Conservation (phyloP, 371 early-diverging fungal species). For the Mortierella sp. region DNA sequence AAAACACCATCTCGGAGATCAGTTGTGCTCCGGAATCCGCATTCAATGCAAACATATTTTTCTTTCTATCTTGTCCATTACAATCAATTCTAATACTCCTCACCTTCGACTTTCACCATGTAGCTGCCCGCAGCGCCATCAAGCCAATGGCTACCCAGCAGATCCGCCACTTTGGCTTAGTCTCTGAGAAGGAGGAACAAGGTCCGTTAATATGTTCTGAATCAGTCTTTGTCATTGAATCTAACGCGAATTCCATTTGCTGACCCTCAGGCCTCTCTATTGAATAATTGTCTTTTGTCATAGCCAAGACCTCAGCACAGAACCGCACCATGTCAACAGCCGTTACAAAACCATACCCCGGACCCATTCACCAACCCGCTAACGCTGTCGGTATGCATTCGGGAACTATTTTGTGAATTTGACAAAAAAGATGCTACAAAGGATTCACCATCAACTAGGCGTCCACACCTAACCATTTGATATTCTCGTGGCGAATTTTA, state of each 20-base stretch:
- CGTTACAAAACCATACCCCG: conserved; percentile 55
- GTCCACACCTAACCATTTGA: background rate
- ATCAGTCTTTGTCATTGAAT: background rate
- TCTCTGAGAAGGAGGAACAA: conserved; percentile 54
- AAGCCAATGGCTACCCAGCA: conserved; percentile 52
- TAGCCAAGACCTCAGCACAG: conserved; percentile 33
- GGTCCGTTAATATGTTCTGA: conserved; percentile 50
- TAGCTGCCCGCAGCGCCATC: conserved; percentile 49
- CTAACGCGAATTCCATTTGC: background rate
- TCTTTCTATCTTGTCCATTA: background rate
- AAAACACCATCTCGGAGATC: conserved; percentile 9
- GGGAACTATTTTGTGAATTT: background rate
- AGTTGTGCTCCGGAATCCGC: background rate
- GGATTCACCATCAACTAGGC: background rate
- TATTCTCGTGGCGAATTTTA: background rate
- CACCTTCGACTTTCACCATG: background rate
- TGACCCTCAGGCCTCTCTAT: background rate
- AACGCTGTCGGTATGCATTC: conserved; percentile 46
- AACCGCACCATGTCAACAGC: conserved; percentile 54
- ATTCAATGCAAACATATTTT: conserved; percentile 4
- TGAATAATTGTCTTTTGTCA: background rate
- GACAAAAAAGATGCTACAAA: background rate
- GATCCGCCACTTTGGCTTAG: conserved; percentile 50
- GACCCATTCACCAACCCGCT: conserved; percentile 47
- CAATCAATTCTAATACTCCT: background rate